Conservation (phyloP, 1,284 basidiomycete species). For the Phaffia rhodozyma region DNA sequence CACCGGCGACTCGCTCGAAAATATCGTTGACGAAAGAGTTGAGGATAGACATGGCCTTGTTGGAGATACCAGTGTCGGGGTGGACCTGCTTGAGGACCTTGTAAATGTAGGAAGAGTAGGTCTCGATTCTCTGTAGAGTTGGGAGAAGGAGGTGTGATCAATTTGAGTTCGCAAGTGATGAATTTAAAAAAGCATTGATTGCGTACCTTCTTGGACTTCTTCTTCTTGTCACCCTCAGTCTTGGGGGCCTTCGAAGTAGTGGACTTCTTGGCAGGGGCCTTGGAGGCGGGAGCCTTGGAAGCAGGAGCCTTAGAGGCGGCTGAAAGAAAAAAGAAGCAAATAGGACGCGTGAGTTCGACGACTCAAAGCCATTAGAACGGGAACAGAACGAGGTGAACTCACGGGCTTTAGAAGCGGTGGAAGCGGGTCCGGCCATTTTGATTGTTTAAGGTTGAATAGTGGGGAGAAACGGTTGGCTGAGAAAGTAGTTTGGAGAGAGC, state of each 20-base stretch:
- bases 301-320: constrained; percentile 35
- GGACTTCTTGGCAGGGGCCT: constrained; percentile 48
- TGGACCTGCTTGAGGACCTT: constrained; percentile 59
- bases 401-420: constrained; percentile 54
- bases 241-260: constrained; percentile 73
- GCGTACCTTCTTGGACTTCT: constrained; percentile 65
- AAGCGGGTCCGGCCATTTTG: constrained; percentile 44
- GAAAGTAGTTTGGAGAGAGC: not conserved
- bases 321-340: too few relatives aligned
- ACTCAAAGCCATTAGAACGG: too few relatives aligned
- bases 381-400: not conserved
- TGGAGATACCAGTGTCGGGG: constrained; percentile 82
- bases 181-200: too few relatives aligned
- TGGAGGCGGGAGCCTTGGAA: constrained; percentile 55
- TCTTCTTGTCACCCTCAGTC: constrained; percentile 64
- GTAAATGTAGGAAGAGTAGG: constrained; percentile 90
- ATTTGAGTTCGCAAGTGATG: too few relatives aligned
- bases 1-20: constrained; percentile 82
- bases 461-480: constrained; percentile 2
- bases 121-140: constrained; percentile 50
- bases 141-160: too few relatives aligned
- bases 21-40: constrained; percentile 91
- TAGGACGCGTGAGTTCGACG: too few relatives aligned
- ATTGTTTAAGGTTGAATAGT: constrained; percentile 45
- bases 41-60: constrained; percentile 91